Evolutionary conservation across 805 yeast species (phyloP).

Genomic region (Pichia membranifaciens): DNA sequence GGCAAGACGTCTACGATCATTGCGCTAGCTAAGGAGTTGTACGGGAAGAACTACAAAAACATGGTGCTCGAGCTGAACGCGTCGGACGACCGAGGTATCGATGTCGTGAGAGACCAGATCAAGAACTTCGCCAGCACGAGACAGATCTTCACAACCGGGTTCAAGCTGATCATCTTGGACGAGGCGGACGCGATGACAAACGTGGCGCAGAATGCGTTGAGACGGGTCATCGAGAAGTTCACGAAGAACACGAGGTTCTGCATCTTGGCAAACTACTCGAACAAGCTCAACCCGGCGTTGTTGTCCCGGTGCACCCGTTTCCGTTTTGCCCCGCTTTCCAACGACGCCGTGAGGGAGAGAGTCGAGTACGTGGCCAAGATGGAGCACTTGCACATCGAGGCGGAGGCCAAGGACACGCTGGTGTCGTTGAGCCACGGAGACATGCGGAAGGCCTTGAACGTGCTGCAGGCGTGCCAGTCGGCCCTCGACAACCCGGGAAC

Average conservation of each 20-base stretch:
- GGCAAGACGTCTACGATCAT: constrained; percentile 87
- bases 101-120: constrained; percentile 95
- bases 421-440: constrained; percentile 82
- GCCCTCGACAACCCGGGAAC: constrained; percentile 44
- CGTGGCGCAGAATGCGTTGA: constrained; percentile 76
- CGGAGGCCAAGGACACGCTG: constrained; percentile 60
- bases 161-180: constrained; percentile 86
- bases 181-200: constrained; percentile 95
- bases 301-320: constrained; percentile 93
- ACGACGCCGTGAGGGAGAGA: constrained; percentile 62
- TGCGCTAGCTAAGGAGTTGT: constrained; percentile 82
- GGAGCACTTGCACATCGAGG: constrained; percentile 56
- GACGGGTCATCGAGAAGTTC: constrained; percentile 85
- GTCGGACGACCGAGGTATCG: constrained; percentile 95
- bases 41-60: constrained; percentile 72
- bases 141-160: constrained; percentile 83
- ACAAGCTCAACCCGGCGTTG: constrained; percentile 91
- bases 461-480: constrained; percentile 88
- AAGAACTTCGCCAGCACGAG: constrained; percentile 94
- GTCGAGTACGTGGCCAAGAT: constrained; percentile 60
- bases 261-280: constrained; percentile 91
- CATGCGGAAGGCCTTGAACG: constrained; percentile 92
- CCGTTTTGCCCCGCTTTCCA: constrained; percentile 77
- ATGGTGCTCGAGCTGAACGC: constrained; percentile 96
- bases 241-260: constrained; percentile 94